A percentile compares a stretch with the other conserved stretches of the same genome.
phyloP scores from a whole-genome alignment of 2,329 filamentous ascomycete species.

The Pezicula neosporulosa region DNA sequence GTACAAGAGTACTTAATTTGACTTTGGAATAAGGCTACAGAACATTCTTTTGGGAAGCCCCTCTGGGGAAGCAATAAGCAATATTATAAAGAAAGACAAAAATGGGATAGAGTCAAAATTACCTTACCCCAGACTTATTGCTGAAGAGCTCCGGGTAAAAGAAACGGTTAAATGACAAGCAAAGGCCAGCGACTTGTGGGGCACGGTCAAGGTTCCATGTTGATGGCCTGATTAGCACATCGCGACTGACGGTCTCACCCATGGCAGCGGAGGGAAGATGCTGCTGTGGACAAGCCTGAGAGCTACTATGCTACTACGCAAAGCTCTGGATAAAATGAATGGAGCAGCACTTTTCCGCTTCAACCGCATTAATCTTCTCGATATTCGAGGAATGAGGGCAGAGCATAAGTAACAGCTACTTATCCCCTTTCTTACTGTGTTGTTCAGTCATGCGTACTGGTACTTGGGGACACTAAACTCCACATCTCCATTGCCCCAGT shows the following conservation, averaged over 20 bases:
- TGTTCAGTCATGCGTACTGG: too few species aligned
- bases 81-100: too few species aligned
- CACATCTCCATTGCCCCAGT: background rate
- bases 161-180: slow-evolving; percentile 5
- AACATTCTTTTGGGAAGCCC: slow-evolving; percentile 1
- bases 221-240: background rate
- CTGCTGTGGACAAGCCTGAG: too few species aligned
- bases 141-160: slow-evolving; percentile 18
- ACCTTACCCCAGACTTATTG: background rate
- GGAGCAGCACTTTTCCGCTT: slow-evolving; percentile 3
- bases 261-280: too few species aligned
- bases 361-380: too few species aligned
- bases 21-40: background rate
- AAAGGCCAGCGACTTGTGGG: background rate
- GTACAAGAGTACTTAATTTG: background rate
- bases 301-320: too few species aligned
- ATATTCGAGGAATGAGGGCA: too few species aligned
- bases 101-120: too few species aligned
- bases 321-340: slow-evolving; percentile 5
- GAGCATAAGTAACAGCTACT: too few species aligned
- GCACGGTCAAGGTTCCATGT: too few species aligned
- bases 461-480: slow-evolving; percentile 1
- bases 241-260: too few species aligned
- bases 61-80: slow-evolving; percentile 5
- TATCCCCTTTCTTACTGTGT: too few species aligned